Evolutionary conservation across 2,329 filamentous ascomycete genomes (phyloP), one percentile per base, ranked within the genome.

Genomic region (Acrocalymma vagum): DNA sequence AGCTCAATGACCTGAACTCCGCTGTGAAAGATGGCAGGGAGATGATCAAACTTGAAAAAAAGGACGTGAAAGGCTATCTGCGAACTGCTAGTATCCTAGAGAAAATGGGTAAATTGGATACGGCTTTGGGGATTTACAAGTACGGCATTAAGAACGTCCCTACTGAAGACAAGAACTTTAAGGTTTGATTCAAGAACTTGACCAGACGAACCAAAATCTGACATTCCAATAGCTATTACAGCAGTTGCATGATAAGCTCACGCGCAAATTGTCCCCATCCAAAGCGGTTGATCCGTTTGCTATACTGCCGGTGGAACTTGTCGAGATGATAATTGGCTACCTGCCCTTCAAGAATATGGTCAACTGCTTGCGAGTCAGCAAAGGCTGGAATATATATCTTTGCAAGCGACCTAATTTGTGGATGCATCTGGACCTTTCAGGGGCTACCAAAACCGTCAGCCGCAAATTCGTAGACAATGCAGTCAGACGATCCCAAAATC

Each of bases 11-110:
- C 43, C 70, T 76, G 44, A 70, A 76, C 16, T 63, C 70, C 9
- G 82, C 81, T 0, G 69, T 84, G 8, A 71, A 74, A 39, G 81
- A 85, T 71, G 78, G 78, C n/a, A 77, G 77, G 47, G 69, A 71
- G 14, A 82, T 83, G 70, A 81, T 85, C 39, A 75, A 75, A 39
- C 50, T 71, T 11, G 65, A 77, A 30, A 74, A 73, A 38, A 68
- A 71, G 15, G 76, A 82, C 62, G 72, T 78, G n/a, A 75, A 75
- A 42, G 82, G 81, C 7, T 84, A 85, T 58, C 59, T 84, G 18
- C 77, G 81, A 37, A 78, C 78, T 17, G 80, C 75, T 3, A 77
- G 76, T 41, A 53, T 75, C 6, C 59, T 78, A 9, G 60, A 72
- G 33, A 74, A 73, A 43, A 75, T 78, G 65, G 70, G 73, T 9